Percentiles rank a stretch among this genome's conserved stretches.
Conservation (phyloP, 768 basidiomycete species). For the Collybia nuda region DNA sequence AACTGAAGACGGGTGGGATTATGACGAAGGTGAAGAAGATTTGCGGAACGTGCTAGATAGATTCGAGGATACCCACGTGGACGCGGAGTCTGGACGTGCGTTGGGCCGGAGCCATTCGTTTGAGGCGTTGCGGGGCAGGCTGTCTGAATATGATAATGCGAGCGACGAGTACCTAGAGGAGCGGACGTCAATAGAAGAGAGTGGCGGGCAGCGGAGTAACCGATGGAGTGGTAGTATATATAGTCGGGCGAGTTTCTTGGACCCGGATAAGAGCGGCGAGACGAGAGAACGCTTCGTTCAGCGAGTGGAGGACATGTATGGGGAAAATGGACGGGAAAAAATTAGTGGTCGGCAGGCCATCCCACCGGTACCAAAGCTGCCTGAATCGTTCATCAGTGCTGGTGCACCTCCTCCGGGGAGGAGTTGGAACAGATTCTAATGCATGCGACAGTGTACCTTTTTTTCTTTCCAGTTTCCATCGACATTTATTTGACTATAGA, state of each 20-base stretch:
- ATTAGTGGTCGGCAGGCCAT: slow-evolving; percentile 13
- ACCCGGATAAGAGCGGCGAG: slow-evolving; percentile 49
- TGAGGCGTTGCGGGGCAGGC: slow-evolving; percentile 10
- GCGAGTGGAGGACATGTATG: slow-evolving; percentile 54
- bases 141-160: slow-evolving; percentile 14
- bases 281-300: slow-evolving; percentile 48
- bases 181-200: slow-evolving; percentile 22
- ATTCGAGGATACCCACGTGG: slow-evolving; percentile 26
- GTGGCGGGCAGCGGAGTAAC: slow-evolving; percentile 29
- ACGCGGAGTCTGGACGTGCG: slow-evolving; percentile 11
- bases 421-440: slow-evolving; percentile 30
- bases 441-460: not conserved
- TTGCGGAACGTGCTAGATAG: slow-evolving; percentile 37
- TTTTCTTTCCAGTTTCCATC: slow-evolving; percentile 21
- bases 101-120: slow-evolving; percentile 30
- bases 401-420: slow-evolving; percentile 13
- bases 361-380: slow-evolving; percentile 47
- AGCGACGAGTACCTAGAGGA: slow-evolving; percentile 12
- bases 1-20: slow-evolving; percentile 22
- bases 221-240: slow-evolving; percentile 49
- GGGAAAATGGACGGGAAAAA: slow-evolving; percentile 32
- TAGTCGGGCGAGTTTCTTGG: slow-evolving; percentile 52
- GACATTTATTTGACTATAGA: slow-evolving; percentile 22
- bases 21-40: slow-evolving; percentile 26
- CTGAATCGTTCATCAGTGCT: slow-evolving; percentile 24